A percentile compares a stretch with the other conserved stretches of the same genome.
Conservation (phyloP, 208 protist species). For the Acanthamoeba triangularis region DNA sequence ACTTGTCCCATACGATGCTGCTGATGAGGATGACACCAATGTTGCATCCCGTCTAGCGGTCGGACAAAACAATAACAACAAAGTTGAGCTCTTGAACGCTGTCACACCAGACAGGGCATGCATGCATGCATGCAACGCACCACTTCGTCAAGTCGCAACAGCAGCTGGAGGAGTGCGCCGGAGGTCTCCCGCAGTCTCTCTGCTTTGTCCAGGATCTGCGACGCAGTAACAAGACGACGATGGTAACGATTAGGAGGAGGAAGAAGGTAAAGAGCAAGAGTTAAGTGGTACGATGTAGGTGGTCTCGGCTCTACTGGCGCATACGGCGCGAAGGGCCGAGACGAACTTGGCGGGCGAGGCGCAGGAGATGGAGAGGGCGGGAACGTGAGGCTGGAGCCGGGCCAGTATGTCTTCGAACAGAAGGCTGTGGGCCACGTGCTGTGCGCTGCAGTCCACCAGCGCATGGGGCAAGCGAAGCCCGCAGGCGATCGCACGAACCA, state of each 20-base stretch:
- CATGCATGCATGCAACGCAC: not conserved
- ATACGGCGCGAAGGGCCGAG: not conserved
- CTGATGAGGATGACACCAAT: conserved; percentile 39
- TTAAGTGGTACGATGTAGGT: conserved; percentile 20
- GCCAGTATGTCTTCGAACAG: conserved; percentile 58
- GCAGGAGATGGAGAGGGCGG: conserved; percentile 11
- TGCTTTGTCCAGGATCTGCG: conserved; percentile 27
- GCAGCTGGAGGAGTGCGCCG: not conserved
- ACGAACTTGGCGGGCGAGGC: conserved; percentile 20
- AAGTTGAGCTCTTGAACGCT: not conserved
- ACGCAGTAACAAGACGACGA: not conserved
- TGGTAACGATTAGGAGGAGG: not conserved
- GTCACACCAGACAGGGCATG: not conserved
- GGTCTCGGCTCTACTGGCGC: not conserved
- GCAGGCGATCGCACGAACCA: conserved; percentile 10
- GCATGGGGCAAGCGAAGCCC: conserved; percentile 46
- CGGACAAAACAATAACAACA: not conserved
- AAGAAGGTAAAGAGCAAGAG: too few relatives aligned
- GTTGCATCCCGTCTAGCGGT: conserved; percentile 17
- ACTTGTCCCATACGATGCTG: conserved; percentile 64
- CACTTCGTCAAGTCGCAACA: conserved; percentile 27
- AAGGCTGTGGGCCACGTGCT: conserved; percentile 14
- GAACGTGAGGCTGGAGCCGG: conserved; percentile 19
- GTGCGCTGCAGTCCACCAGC: conserved; percentile 49
- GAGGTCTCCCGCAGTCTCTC: not conserved